phyloP scores from a whole-genome alignment of 2,329 filamentous ascomycete genomes.

The Trichothecium sympodiale region DNA sequence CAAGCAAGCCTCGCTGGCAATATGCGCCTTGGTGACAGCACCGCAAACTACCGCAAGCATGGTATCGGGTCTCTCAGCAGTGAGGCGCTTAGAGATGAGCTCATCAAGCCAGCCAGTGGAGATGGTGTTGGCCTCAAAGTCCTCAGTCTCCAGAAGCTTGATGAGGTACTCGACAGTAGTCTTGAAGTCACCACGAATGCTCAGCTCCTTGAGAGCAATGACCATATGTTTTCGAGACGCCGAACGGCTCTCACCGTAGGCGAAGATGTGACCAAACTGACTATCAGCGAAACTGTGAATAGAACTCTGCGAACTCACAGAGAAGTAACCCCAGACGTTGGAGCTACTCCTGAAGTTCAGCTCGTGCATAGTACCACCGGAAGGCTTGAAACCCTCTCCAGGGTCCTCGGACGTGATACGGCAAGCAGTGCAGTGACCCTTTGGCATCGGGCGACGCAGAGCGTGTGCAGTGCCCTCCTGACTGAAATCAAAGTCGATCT shows the following conservation, averaged over 20 bases:
- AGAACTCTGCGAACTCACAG: slow-evolving; percentile 87
- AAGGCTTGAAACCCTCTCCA: slow-evolving; percentile 98
- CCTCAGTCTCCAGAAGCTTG: slow-evolving; percentile 95
- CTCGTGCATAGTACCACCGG: slow-evolving; percentile 97
- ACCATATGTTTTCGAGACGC: slow-evolving; percentile 99
- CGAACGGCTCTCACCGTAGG: slow-evolving; percentile 93
- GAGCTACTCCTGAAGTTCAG: slow-evolving; percentile 98
- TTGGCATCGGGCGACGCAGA: slow-evolving; percentile 83
- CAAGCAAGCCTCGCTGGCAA: slow-evolving; percentile 84
- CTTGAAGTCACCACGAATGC: slow-evolving; percentile 97
- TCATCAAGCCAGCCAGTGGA: slow-evolving; percentile 98
- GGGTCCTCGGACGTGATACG: slow-evolving; percentile 99
- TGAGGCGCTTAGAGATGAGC: slow-evolving; percentile 95
- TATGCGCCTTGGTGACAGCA: slow-evolving; percentile 88
- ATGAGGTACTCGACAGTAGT: slow-evolving; percentile 98
- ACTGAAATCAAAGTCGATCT: slow-evolving; percentile 96
- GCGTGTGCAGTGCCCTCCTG: slow-evolving; percentile 70
- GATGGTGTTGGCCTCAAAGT: slow-evolving; percentile 98
- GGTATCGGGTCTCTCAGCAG: slow-evolving; percentile 86
- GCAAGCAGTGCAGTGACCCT: slow-evolving; percentile 95
- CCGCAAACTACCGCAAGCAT: slow-evolving; percentile 92
- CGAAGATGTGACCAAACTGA: slow-evolving; percentile 98
- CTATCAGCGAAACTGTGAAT: slow-evolving; percentile 99
- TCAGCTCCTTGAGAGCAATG: slow-evolving; percentile 93
- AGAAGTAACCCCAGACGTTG: slow-evolving; percentile 99